Percentiles rank a stretch among this genome's conserved stretches.
These are phyloP conservation scores for Saccharomycopsis phalli DNA, from an alignment of 1,139 yeast species.

Conservation along the genomic window DNA sequence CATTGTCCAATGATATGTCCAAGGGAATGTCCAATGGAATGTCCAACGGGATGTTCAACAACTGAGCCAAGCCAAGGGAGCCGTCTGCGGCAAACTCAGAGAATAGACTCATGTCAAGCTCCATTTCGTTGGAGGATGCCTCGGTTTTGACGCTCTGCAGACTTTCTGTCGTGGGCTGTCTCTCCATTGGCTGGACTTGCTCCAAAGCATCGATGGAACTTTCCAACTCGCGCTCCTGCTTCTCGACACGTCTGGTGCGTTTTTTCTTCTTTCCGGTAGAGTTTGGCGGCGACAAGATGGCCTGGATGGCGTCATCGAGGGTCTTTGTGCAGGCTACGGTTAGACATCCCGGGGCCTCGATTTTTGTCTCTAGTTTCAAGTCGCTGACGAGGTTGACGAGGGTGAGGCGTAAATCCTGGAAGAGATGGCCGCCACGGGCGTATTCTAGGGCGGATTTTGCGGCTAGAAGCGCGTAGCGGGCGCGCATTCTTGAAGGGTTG, in stretches of 20 bases:
- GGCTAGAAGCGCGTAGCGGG: constrained; percentile 59
- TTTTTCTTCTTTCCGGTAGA: neutral
- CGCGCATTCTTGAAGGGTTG: constrained; percentile 60
- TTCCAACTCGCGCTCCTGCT: constrained; percentile 5
- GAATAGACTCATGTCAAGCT: constrained; percentile 26
- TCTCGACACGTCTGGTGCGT: neutral
- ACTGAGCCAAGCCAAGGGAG: constrained; percentile 53
- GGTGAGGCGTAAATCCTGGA: constrained; percentile 56
- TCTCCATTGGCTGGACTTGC: neutral
- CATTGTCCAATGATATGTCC: neutral
- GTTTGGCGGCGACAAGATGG: constrained; percentile 34
- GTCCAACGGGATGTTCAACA: constrained; percentile 33
- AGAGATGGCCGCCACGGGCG: constrained; percentile 74
- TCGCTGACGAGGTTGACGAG: constrained; percentile 41
- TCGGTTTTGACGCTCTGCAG: neutral
- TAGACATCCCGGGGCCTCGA: constrained; percentile 51
- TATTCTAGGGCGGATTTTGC: constrained; percentile 78
- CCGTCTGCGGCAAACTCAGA: constrained; percentile 63
- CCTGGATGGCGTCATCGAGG: constrained; percentile 49
- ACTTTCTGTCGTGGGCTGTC: neutral
- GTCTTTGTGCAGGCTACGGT: constrained; percentile 47
- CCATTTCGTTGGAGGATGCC: constrained; percentile 1
- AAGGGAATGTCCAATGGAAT: neutral
- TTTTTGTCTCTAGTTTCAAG: constrained; percentile 41
- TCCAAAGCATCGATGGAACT: neutral